Percentiles rank a stretch among this genome's conserved stretches.
These are phyloP conservation scores for Cicer yamashitae DNA, from an alignment of 306 rosid genomes.

Conservation along the genomic window DNA sequence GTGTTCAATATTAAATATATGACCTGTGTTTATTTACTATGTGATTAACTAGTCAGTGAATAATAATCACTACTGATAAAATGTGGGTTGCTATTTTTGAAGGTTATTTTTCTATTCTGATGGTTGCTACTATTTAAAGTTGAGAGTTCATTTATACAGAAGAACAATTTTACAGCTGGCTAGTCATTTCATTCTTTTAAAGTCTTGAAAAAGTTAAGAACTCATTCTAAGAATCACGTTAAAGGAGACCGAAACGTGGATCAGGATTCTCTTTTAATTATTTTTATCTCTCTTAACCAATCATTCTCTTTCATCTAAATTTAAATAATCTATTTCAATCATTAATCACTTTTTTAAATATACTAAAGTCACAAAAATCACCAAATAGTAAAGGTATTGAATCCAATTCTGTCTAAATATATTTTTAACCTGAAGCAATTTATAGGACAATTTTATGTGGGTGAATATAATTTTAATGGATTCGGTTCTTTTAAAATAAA, in stretches of 20 bases:
- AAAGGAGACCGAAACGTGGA: background rate
- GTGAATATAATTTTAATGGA: background rate
- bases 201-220: background rate
- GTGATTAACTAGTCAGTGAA: too few relatives aligned
- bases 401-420: too few relatives aligned
- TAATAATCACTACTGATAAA: too few relatives aligned
- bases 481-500: constrained; percentile 1
- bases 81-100: too few relatives aligned
- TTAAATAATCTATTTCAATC: too few relatives aligned
- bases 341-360: too few relatives aligned
- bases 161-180: background rate
- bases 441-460: background rate
- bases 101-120: background rate
- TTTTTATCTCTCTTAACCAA: too few relatives aligned
- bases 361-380: too few relatives aligned
- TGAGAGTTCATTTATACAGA: background rate
- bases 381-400: too few relatives aligned
- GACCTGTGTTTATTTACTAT: background rate
- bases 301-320: too few relatives aligned
- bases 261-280: too few relatives aligned
- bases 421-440: background rate
- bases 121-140: background rate
- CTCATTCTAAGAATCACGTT: background rate
- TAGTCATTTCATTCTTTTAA: background rate
- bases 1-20: background rate